Conservation (phyloP, 192 early-diverging fungal genomes). For the Phycomyces blakesleeanus region DNA sequence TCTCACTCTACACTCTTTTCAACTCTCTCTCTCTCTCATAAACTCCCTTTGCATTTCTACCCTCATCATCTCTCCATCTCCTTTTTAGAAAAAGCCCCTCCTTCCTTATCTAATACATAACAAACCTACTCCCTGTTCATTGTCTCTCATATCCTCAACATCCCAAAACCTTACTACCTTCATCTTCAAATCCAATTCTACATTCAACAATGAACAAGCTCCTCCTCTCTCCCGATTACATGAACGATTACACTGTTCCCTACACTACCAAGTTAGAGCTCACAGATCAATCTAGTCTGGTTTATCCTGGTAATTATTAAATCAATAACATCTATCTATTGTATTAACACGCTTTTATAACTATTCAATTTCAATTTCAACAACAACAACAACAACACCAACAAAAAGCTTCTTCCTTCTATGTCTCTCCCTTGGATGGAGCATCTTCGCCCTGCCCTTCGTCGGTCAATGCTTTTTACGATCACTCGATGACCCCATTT, state of each 20-base stretch:
- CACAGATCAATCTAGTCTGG: constrained; percentile 7
- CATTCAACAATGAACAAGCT: constrained; percentile 17
- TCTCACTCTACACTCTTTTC: constrained; percentile 1
- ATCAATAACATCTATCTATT: neutral
- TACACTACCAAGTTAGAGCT: neutral
- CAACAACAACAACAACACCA: too few species aligned
- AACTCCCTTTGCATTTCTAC: constrained; percentile 1
- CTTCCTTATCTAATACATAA: too few species aligned
- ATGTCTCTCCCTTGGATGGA: constrained; percentile 3
- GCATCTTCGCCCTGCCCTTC: constrained; percentile 7
- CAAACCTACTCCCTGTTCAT: too few species aligned
- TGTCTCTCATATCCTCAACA: too few species aligned
- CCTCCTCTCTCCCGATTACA: constrained; percentile 20
- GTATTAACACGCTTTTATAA: too few species aligned
- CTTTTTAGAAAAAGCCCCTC: constrained; percentile 2
- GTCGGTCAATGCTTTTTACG: neutral
- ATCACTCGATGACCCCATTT: neutral
- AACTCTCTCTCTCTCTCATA: neutral
- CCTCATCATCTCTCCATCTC: constrained; percentile 11
- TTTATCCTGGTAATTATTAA: constrained; percentile 26
- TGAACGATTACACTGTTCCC: constrained; percentile 16
- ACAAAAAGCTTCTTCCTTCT: constrained; percentile 12
- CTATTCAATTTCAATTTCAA: too few species aligned
- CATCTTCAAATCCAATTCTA: too few species aligned
- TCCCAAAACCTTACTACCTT: too few species aligned